These are phyloP conservation scores for Blastobotrys illinoisensis DNA, from an alignment of 1,139 yeast species.

Conservation along the genomic window DNA sequence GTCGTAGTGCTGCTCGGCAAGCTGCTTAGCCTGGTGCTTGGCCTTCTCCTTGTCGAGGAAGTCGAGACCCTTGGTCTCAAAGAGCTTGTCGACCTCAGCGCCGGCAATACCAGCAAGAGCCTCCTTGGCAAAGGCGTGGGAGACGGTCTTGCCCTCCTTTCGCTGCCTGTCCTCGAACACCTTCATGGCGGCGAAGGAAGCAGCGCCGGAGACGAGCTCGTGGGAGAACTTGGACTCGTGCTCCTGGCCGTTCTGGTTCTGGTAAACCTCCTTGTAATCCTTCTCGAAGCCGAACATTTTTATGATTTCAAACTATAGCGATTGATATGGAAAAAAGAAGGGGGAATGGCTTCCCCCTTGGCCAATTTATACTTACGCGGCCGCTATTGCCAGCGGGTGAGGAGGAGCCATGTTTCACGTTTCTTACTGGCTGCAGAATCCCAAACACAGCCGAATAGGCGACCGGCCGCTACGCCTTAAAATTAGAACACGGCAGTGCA, in stretches of 20 bases:
- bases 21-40: conserved; percentile 24
- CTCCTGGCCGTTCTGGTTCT: conserved; percentile 19
- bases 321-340: not conserved
- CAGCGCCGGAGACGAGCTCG: conserved; percentile 33
- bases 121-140: conserved; percentile 30
- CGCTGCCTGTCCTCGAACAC: conserved; percentile 30
- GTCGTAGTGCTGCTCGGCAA: conserved; percentile 27
- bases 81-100: conserved; percentile 33
- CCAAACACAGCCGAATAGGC: not conserved
- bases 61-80: conserved; percentile 33
- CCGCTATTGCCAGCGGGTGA: not conserved
- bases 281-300: conserved; percentile 25
- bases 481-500: not conserved
- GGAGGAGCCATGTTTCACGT: not conserved
- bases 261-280: conserved; percentile 23
- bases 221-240: conserved; percentile 30
- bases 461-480: not conserved
- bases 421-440: not conserved
- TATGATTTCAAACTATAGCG: not conserved
- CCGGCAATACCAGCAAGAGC: conserved; percentile 32
- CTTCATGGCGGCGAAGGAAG: conserved; percentile 32
- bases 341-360: not conserved
- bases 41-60: conserved; percentile 39
- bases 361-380: not conserved
- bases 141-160: conserved; percentile 29